Evolutionary conservation across 495 filamentous ascomycete species (phyloP), one percentile per base, ranked within the genome.

Genomic region (Lophiotrema nucula): DNA sequence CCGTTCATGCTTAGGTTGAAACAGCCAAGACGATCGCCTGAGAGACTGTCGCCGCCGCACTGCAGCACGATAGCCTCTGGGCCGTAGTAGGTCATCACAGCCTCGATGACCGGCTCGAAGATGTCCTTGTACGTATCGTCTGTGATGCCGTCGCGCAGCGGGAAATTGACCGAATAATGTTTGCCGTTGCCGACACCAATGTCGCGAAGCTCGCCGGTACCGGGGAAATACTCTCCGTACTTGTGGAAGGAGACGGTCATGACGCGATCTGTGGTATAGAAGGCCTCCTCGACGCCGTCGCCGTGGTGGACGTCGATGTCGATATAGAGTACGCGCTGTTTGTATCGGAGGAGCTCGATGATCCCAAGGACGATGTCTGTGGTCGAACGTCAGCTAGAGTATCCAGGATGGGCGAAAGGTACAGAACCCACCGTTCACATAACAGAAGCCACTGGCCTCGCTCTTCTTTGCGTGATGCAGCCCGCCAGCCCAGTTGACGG

Each of bases 201-300:
- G 67, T 98, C 93, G 43, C 95, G 85, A 48, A 96, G 84, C 72
- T 97, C 92, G 63, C 93, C 93, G 1, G 93, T 98, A 52, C 95
- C 95, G 4, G 93, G 93, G 72, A 98, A 98, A 71, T 97, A 98
- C 67, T 97, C 93, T 71, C 95, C 93, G 73, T 96, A 98, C 65
- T 98, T 98, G 76, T 98, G 93, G 73, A 97, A 97, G 15, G 90
- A 96, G 35, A 91, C 86, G 0, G 95, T 97, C 92, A 98, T 96
- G 68, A 98, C 93, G 65, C 93, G 85, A 74, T 98, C 92, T 15
- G 93, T 98, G 18, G 91, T 93, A 68, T 95, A 96, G 66, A 98
- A 98, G 5, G 93, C 93, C 68, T 97, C 92, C 72, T 98, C 93
- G 21, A 98, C 93, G 57, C 93, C 93, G 69, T 98, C 93, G 37